A percentile compares a stretch with the other conserved stretches of the same genome.
Evolutionary conservation across 1,284 basidiomycete species (phyloP).

Genomic region (Cryptococcus deneoformans): DNA sequence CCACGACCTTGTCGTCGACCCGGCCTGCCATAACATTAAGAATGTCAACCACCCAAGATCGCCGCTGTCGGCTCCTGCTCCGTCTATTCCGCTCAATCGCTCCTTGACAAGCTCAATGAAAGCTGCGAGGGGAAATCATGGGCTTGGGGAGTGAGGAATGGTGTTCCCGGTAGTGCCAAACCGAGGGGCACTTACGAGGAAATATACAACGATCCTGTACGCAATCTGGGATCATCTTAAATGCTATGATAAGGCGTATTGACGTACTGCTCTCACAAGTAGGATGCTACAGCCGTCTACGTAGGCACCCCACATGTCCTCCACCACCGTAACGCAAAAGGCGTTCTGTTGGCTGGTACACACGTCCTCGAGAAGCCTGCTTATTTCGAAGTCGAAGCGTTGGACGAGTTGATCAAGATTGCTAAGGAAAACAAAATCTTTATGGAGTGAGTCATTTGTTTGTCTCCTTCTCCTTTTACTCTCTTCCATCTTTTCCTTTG

Average conservation of each 20-base stretch:
- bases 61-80: slow-evolving; percentile 76
- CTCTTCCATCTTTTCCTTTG: background rate
- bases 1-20: too few species aligned
- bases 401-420: slow-evolving; percentile 61
- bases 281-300: slow-evolving; percentile 54
- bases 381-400: slow-evolving; percentile 52
- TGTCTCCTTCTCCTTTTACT: too few species aligned
- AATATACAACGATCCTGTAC: slow-evolving; percentile 5
- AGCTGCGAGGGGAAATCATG: background rate
- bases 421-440: slow-evolving; percentile 76
- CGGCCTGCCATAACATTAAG: too few species aligned
- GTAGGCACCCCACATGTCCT: slow-evolving; percentile 79
- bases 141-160: too few species aligned
- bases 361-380: slow-evolving; percentile 78
- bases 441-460: slow-evolving; percentile 68
- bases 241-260: slow-evolving; percentile 48
- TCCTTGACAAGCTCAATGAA: slow-evolving; percentile 56
- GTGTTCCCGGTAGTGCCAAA: background rate
- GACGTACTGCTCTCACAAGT: too few species aligned
- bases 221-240: slow-evolving; percentile 52
- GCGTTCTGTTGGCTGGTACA: slow-evolving; percentile 68
- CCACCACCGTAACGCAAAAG: slow-evolving; percentile 58
- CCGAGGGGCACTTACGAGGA: slow-evolving; percentile 21
- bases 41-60: slow-evolving; percentile 36
- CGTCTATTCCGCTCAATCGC: slow-evolving; percentile 65